Evolutionary conservation across 2,329 filamentous ascomycete species (phyloP).

Genomic region (Monilinia fructigena): DNA sequence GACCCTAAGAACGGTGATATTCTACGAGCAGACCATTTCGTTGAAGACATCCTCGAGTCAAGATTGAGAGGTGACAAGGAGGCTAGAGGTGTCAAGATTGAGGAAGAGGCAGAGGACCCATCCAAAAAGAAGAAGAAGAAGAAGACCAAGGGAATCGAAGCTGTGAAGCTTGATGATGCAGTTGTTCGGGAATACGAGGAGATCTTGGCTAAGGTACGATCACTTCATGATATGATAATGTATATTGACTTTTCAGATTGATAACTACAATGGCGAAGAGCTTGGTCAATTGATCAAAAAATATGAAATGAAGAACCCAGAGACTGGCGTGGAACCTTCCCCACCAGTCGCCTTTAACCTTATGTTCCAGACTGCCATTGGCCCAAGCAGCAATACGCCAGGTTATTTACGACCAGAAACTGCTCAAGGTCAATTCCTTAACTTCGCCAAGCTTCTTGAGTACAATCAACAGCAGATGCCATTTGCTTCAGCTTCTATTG

Average conservation of each 20-base stretch:
- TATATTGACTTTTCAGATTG: constrained; percentile 56
- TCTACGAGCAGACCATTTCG: constrained; percentile 91
- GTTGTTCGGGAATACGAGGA: constrained; percentile 89
- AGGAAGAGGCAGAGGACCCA: constrained; percentile 68
- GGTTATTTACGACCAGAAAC: constrained; percentile 92
- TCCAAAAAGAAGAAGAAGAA: constrained; percentile 92
- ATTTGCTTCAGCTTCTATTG: constrained; percentile 94
- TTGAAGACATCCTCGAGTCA: constrained; percentile 87
- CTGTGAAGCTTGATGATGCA: constrained; percentile 81
- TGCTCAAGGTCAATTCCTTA: constrained; percentile 95
- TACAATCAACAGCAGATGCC: constrained; percentile 96
- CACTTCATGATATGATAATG: neutral
- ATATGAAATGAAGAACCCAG: constrained; percentile 86
- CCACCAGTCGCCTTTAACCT: constrained; percentile 93
- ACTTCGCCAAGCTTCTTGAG: constrained; percentile 93
- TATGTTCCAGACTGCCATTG: constrained; percentile 97
- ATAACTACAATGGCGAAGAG: constrained; percentile 88
- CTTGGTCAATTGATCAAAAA: constrained; percentile 87
- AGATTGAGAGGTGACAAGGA: constrained; percentile 89
- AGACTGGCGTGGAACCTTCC: constrained; percentile 71
- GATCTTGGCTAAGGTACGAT: constrained; percentile 66
- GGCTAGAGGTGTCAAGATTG: constrained; percentile 79
- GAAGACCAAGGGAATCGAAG: constrained; percentile 75
- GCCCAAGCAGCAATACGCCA: constrained; percentile 81
- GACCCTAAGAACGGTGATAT: constrained; percentile 98